Percentiles rank a stretch among this genome's conserved stretches.
Conservation (phyloP, 2,329 filamentous ascomycete genomes). For the Chaetomium sp. region DNA sequence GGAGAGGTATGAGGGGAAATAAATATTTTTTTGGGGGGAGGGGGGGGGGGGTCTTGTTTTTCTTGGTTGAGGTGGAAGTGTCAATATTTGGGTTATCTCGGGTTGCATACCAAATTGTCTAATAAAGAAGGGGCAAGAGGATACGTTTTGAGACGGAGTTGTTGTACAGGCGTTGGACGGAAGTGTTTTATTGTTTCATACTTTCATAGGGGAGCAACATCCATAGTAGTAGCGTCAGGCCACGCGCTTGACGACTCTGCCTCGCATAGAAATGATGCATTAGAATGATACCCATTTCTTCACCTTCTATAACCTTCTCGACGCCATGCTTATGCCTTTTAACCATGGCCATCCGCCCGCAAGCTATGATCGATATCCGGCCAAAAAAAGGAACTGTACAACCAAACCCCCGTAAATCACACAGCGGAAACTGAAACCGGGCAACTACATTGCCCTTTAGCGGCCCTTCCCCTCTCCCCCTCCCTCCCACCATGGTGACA, state of each 20-base stretch:
- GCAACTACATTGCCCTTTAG: not conserved
- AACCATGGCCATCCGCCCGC: not conserved
- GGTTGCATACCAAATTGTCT: too few species aligned
- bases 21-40: not conserved
- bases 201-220: not conserved
- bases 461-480: not conserved
- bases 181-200: not conserved
- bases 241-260: not conserved
- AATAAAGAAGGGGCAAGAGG: too few species aligned
- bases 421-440: constrained; percentile 9
- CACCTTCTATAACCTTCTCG: constrained; percentile 13
- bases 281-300: constrained; percentile 11
- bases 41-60: not conserved
- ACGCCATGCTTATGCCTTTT: constrained; percentile 15
- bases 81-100: too few species aligned
- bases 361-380: constrained; percentile 6
- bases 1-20: constrained; percentile 43
- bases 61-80: not conserved
- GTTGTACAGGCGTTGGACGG: too few species aligned
- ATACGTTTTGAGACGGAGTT: too few species aligned
- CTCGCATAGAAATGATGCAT: not conserved
- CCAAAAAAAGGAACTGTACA: not conserved
- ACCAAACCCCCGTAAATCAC: not conserved
- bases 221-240: not conserved
- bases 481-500: not conserved